A percentile compares a stretch with the other conserved stretches of the same genome.
Evolutionary conservation across 2,329 filamentous ascomycete species (phyloP).

Genomic region (Colletotrichum sp.): DNA sequence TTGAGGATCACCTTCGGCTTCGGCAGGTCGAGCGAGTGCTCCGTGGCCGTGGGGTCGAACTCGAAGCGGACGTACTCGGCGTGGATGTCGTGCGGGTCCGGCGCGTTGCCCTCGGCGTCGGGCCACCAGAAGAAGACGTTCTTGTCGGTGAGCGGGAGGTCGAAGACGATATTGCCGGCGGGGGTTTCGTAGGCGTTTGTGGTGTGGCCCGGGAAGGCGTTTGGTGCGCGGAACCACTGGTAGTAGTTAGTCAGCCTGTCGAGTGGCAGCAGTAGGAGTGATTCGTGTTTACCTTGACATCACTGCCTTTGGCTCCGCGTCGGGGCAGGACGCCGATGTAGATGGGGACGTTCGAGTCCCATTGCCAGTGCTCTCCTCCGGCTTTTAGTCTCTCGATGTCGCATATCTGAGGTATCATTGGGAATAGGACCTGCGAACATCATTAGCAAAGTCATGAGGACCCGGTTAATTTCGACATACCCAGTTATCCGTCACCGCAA

Average conservation of each 20-base stretch:
- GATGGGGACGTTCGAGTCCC: constrained; percentile 26
- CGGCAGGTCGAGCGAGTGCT: constrained; percentile 1
- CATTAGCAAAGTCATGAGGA: not conserved
- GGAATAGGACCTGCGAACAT: not conserved
- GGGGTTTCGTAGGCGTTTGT: constrained; percentile 40
- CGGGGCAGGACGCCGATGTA: constrained; percentile 9
- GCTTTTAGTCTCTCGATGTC: constrained; percentile 30
- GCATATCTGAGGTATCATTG: constrained; percentile 1
- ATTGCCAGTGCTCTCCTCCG: constrained; percentile 45
- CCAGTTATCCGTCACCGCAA: constrained; percentile 45
- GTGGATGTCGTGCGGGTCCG: constrained; percentile 30
- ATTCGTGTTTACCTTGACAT: not conserved
- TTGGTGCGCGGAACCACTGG: constrained; percentile 41
- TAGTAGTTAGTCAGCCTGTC: not conserved
- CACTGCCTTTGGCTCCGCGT: constrained; percentile 2
- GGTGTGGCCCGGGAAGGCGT: constrained; percentile 39
- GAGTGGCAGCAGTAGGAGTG: accelerated
- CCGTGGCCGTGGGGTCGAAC: not conserved
- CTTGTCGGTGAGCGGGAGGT: constrained; percentile 38
- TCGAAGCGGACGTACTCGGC: constrained; percentile 23
- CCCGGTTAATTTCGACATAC: constrained; percentile 15
- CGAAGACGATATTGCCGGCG: constrained; percentile 34
- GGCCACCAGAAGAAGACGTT: constrained; percentile 50
- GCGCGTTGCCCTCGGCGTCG: constrained; percentile 36
- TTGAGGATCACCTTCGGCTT: not conserved